These are phyloP conservation scores for Russula olivacea DNA, from an alignment of 768 basidiomycete species.

Conservation along the genomic window DNA sequence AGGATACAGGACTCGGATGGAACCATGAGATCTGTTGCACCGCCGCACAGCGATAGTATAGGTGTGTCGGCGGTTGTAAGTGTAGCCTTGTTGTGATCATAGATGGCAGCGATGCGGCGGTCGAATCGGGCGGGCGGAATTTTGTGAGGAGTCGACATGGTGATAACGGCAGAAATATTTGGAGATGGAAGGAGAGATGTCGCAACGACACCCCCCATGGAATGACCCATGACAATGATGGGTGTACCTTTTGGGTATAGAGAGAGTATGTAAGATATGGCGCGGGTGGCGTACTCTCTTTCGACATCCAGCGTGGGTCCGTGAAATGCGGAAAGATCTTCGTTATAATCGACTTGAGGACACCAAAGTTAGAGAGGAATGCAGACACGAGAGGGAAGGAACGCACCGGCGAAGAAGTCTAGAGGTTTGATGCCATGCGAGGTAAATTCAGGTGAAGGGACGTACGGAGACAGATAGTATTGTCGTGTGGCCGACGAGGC, in stretches of 20 bases:
- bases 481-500: constrained; percentile 86
- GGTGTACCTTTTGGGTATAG: constrained; percentile 58
- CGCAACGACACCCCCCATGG: constrained; percentile 95
- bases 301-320: constrained; percentile 82
- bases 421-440: constrained; percentile 46
- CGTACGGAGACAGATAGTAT: constrained; percentile 58
- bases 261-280: constrained; percentile 73
- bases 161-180: constrained; percentile 72
- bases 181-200: constrained; percentile 65
- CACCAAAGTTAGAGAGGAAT: not conserved
- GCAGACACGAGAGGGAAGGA: not conserved
- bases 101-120: constrained; percentile 69
- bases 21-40: constrained; percentile 86
- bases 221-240: constrained; percentile 84
- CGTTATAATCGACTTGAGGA: constrained; percentile 86
- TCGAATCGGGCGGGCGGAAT: constrained; percentile 89
- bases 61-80: constrained; percentile 49
- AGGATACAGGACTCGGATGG: constrained; percentile 85
- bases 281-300: constrained; percentile 62
- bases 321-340: constrained; percentile 94
- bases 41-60: constrained; percentile 84
- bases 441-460: constrained; percentile 49
- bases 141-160: constrained; percentile 93
- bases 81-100: constrained; percentile 39
- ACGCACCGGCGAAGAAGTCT: constrained; percentile 82